Evolutionary conservation across 164 flowering plant species (phyloP), one percentile per base, ranked within the genome.

Genomic region (Litsea cubeba): DNA sequence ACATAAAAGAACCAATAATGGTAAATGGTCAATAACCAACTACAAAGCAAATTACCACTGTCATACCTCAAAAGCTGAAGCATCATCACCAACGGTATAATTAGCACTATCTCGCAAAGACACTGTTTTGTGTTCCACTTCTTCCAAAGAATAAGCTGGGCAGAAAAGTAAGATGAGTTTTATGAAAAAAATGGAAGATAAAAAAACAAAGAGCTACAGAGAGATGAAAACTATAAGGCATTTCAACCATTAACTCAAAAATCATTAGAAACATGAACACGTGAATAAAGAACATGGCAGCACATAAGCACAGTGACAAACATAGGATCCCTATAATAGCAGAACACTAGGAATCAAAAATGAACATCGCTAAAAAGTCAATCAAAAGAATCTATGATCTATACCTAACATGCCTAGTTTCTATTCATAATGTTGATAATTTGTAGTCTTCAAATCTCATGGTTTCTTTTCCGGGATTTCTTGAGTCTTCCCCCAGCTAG

Each of bases 111-210:
- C 79, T n/a, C 88, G 91, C 23, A 92, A 77, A 11, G 79, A 69
- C 77, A 80, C 85, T 20, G 92, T 83, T 83, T 87, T 92, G 77
- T 90, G 81, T 20, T 90, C 92, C 65, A 90, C 73, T 81, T 91
- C 94, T 17, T 91, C 93, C 72, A 80, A 65, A 49, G 82, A 74
- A 73, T 90, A 95, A 1, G 91, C 98, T 92, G 89, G 76, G 80
- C 65, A 71, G 4, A 65, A 3, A 65, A 72, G 25, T 51, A 72
- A 35, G 10, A 68, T 65, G 15, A 71, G 40, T 28, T 28, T 50
- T 30, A 62, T 20, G 20, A 23, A 72, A 54, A 10, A 20, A 30
- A 20, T 60, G 18, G 12, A 20, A 50, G 8, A 71, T 28, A 51
- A 20, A 46, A 46, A 49, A 15, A 5, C 10, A 8, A 40, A 40